phyloP scores from a whole-genome alignment of 345 rosid genomes.

The Garcia nutans region DNA sequence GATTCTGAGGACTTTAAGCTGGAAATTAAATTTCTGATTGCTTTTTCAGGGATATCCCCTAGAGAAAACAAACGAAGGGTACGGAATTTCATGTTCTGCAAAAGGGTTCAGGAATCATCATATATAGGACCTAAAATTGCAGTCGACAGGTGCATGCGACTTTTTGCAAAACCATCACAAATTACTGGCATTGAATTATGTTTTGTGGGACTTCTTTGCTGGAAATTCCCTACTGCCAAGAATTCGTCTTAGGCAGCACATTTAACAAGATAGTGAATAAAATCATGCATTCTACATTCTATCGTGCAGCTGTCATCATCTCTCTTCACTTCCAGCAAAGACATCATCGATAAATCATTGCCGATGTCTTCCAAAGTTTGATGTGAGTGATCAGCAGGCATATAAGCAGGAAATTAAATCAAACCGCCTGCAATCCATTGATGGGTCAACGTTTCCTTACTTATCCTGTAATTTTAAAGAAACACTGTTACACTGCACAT shows the following conservation, averaged over 20 bases:
- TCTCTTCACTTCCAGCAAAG: background rate
- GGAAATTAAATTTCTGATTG: background rate
- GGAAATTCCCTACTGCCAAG: background rate
- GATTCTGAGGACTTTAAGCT: background rate
- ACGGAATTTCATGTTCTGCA: conserved; percentile 6
- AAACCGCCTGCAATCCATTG: background rate
- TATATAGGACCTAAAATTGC: background rate
- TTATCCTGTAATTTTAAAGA: too few relatives aligned
- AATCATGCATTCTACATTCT: conserved; percentile 29
- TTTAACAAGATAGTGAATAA: conserved; percentile 33
- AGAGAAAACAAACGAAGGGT: background rate
- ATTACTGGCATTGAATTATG: background rate
- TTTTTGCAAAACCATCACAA: background rate
- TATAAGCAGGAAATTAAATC: background rate
- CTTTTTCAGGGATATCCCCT: background rate
- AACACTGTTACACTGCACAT: too few relatives aligned
- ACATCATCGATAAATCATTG: background rate
- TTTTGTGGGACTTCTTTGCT: background rate
- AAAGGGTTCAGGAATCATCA: background rate
- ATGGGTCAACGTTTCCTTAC: too few relatives aligned
- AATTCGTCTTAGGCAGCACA: conserved; percentile 18
- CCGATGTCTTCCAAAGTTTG: background rate
- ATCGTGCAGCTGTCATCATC: background rate
- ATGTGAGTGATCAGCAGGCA: too few relatives aligned
- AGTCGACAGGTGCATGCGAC: conserved; percentile 11